phyloP scores from a whole-genome alignment of 2,329 filamentous ascomycete species.

The Pseudopithomyces maydicus region DNA sequence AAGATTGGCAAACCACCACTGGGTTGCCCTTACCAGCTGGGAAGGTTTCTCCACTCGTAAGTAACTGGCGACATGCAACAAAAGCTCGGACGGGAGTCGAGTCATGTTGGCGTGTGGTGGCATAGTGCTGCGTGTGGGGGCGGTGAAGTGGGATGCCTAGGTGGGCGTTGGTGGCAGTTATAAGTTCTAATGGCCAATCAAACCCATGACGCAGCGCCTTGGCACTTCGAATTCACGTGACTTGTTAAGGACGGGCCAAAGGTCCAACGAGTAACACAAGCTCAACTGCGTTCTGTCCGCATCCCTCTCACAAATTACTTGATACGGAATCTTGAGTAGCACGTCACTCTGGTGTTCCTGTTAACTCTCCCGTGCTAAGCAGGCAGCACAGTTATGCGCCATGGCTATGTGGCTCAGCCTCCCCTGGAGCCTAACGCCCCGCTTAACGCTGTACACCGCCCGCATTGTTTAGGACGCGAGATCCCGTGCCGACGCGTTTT shows the following conservation, averaged over 20 bases:
- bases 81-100: slow-evolving; percentile 25
- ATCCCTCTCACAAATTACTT: too few relatives aligned
- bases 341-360: too few relatives aligned
- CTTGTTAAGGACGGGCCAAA: background rate
- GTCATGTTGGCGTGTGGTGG: slow-evolving; percentile 8
- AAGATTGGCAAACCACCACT: background rate
- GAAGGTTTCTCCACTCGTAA: background rate
- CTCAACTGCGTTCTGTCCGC: background rate
- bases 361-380: too few relatives aligned
- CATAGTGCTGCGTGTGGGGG: background rate
- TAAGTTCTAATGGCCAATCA: background rate
- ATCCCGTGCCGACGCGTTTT: slow-evolving; percentile 2
- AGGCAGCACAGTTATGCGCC: too few relatives aligned
- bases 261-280: too few relatives aligned
- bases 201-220: too few relatives aligned
- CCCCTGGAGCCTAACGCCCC: background rate
- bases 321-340: too few relatives aligned
- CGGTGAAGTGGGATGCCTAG: background rate
- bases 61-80: slow-evolving; percentile 21
- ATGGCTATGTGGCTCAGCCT: background rate
- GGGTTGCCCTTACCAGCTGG: slow-evolving; percentile 1
- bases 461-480: background rate
- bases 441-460: background rate
- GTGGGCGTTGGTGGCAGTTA: background rate
- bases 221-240: background rate